A percentile compares a stretch with the other conserved stretches of the same genome.
phyloP scores from a whole-genome alignment of 2,329 filamentous ascomycete genomes.

The Colletotrichum zoysiae region DNA sequence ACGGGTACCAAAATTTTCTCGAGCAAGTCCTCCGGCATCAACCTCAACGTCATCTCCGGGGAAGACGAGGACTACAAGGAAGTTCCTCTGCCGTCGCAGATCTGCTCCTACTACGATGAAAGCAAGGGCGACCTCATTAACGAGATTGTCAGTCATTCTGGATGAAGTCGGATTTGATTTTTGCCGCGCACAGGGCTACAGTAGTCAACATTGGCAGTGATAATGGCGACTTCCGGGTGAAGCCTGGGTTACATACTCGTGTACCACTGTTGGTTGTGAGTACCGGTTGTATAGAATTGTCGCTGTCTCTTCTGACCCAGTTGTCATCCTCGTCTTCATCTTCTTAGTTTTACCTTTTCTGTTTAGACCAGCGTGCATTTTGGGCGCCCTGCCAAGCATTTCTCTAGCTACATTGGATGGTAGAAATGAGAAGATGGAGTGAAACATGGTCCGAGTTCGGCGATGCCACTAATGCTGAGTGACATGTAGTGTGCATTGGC shows the following conservation, averaged over 20 bases:
- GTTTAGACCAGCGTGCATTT: neutral
- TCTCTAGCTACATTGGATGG: neutral
- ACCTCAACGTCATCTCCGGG: slow-evolving; percentile 83
- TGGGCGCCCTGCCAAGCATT: neutral
- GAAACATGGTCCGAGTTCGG: neutral
- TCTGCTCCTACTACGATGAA: slow-evolving; percentile 80
- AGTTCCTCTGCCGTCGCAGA: slow-evolving; percentile 88
- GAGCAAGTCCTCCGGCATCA: slow-evolving; percentile 88
- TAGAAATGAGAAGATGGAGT: neutral
- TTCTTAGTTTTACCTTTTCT: neutral
- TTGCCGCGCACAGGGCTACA: neutral
- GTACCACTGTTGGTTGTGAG: neutral
- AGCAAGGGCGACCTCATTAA: slow-evolving; percentile 81
- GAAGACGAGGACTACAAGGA: slow-evolving; percentile 87
- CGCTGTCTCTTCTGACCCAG: neutral
- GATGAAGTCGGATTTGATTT: slow-evolving; percentile 61
- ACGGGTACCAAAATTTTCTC: slow-evolving; percentile 85
- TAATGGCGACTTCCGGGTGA: neutral
- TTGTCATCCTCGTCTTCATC: neutral
- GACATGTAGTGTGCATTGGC: neutral
- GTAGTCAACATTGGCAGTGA: neutral
- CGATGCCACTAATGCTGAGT: neutral
- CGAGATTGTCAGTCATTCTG: slow-evolving; percentile 96
- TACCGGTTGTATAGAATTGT: neutral
- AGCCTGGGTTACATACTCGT: neutral